Conservation (phyloP, 495 filamentous ascomycete genomes). For the Margaritispora aquatica region DNA sequence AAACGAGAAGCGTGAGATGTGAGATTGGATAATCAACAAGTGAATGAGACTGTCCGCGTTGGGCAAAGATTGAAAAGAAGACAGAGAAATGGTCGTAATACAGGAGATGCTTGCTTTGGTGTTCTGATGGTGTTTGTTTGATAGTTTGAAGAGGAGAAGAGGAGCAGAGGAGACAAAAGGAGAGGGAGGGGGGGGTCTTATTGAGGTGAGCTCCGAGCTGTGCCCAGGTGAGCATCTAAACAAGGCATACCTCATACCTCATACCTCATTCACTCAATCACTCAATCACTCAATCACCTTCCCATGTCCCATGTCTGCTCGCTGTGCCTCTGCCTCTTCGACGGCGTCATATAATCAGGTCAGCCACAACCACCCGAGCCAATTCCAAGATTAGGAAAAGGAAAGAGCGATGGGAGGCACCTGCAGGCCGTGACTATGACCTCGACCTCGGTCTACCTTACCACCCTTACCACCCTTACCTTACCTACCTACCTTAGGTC, state of each 20-base stretch:
- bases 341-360: slow-evolving; percentile 2
- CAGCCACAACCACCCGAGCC: not conserved
- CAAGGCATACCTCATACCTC: slow-evolving; percentile 1
- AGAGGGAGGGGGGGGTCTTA: not conserved
- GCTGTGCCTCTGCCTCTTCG: not conserved
- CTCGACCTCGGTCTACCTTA: no score
- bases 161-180: not conserved
- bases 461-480: no score
- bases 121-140: slow-evolving; percentile 4
- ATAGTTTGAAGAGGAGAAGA: not conserved
- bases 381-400: not conserved
- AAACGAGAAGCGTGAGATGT: not conserved
- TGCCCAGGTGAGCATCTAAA: not conserved
- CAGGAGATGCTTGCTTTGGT: not conserved
- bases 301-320: no score
- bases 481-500: no score
- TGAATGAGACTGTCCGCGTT: slow-evolving; percentile 13
- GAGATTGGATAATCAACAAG: slow-evolving; percentile 7
- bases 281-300: no score
- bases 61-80: not conserved
- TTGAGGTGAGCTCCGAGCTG: slow-evolving; percentile 4
- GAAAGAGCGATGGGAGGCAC: not conserved
- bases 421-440: no score
- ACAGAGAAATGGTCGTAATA: slow-evolving; percentile 1
- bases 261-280: not conserved